Percentiles rank a stretch among this genome's conserved stretches.
phyloP scores from a whole-genome alignment of 192 early-diverging fungal genomes.

The Podila verticillata region DNA sequence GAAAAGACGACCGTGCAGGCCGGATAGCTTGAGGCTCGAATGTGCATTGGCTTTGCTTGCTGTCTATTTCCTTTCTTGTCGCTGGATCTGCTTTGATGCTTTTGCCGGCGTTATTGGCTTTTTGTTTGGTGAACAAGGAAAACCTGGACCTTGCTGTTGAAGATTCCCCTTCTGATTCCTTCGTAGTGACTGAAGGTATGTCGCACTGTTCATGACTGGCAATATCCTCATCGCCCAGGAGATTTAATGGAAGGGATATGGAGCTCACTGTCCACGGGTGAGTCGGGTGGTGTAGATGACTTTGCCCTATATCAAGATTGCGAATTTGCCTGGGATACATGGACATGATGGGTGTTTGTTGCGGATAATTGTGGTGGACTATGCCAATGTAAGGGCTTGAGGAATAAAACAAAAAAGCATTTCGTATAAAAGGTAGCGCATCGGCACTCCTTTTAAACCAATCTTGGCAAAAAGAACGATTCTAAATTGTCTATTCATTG shows the following conservation, averaged over 20 bases:
- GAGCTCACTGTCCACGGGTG: background rate
- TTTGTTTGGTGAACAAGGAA: background rate
- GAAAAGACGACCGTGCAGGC: background rate
- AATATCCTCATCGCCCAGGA: background rate
- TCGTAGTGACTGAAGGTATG: too few relatives aligned
- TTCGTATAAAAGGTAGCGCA: too few relatives aligned
- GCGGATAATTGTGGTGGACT: too few relatives aligned
- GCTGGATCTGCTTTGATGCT: too few relatives aligned
- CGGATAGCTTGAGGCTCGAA: background rate
- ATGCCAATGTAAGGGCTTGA: too few relatives aligned
- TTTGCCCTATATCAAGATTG: background rate
- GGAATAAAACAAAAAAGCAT: too few relatives aligned
- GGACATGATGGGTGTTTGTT: too few relatives aligned
- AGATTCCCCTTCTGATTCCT: background rate
- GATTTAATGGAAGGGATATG: background rate
- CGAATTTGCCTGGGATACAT: background rate
- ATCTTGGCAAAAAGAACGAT: too few relatives aligned
- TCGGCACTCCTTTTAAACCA: too few relatives aligned
- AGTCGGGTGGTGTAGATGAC: background rate
- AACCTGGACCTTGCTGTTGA: background rate
- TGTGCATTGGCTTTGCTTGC: background rate
- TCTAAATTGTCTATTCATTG: too few relatives aligned
- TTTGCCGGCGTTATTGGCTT: too few relatives aligned
- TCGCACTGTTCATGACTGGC: background rate
- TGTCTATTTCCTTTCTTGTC: too few relatives aligned